A percentile compares a stretch with the other conserved stretches of the same genome.
These are phyloP conservation scores for Myrica gale DNA, from an alignment of 306 rosid genomes.

Conservation along the genomic window DNA sequence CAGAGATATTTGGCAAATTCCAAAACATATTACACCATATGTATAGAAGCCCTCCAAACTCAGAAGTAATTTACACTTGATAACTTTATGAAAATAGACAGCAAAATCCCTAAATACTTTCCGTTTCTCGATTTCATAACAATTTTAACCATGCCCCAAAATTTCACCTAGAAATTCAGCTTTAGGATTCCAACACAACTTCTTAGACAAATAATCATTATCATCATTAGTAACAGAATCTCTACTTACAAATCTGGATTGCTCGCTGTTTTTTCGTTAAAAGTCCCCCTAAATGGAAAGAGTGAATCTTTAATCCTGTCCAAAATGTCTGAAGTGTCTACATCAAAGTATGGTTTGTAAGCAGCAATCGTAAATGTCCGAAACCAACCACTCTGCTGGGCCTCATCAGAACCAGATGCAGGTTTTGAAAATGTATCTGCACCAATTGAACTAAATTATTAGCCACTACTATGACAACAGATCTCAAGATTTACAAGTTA, in stretches of 20 bases:
- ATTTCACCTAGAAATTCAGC: not conserved
- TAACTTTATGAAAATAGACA: not conserved
- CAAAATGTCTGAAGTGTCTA: constrained; percentile 83
- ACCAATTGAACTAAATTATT: constrained; percentile 25
- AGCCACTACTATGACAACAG: constrained; percentile 17
- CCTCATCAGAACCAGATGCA: constrained; percentile 69
- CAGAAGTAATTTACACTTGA: not conserved
- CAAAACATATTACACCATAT: not conserved
- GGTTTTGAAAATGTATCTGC: constrained; percentile 94
- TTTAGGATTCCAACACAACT: not conserved
- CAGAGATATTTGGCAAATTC: not conserved
- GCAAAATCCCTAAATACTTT: not conserved
- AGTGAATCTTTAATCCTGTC: constrained; percentile 82
- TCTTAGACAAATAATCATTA: not conserved
- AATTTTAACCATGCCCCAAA: not conserved
- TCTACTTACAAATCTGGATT: constrained; percentile 87
- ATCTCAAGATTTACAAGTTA: constrained; percentile 8
- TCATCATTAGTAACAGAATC: constrained; percentile 16
- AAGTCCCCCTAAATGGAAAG: constrained; percentile 84
- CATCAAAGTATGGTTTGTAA: constrained; percentile 81
- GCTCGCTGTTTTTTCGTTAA: constrained; percentile 76
- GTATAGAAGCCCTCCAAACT: not conserved
- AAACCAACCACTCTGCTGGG: constrained; percentile 85
- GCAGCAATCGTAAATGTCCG: constrained; percentile 57
- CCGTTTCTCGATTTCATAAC: not conserved